Evolutionary conservation across 768 basidiomycete species (phyloP).

Genomic region (Krasilnikovozyma curviuscula): DNA sequence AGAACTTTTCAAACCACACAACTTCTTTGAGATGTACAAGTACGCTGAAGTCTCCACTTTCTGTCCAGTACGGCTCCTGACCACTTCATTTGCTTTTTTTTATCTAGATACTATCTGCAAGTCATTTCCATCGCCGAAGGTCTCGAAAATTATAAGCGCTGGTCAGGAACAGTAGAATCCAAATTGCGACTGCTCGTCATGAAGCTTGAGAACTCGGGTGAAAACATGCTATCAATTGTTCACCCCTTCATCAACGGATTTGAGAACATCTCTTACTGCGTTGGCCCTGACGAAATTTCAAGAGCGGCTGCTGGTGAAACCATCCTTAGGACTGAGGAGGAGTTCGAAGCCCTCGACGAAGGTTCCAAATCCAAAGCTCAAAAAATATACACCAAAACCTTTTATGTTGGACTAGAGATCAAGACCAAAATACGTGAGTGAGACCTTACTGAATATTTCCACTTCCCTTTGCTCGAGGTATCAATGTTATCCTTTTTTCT

Average conservation of each 20-base stretch:
- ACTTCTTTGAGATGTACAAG: constrained; percentile 91
- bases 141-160: constrained; percentile 19
- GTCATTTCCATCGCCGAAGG: constrained; percentile 11
- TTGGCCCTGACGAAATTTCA: constrained; percentile 69
- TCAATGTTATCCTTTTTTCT: not conserved
- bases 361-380: too few relatives aligned
- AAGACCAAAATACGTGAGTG: constrained; percentile 71
- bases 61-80: not conserved
- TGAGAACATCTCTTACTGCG: constrained; percentile 65
- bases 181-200: constrained; percentile 87
- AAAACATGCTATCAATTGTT: constrained; percentile 58
- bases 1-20: constrained; percentile 83
- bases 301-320: constrained; percentile 75
- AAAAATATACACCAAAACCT: constrained; percentile 84
- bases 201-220: constrained; percentile 81
- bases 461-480: too few relatives aligned
- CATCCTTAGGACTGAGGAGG: constrained; percentile 56
- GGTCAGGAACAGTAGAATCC: constrained; percentile 97
- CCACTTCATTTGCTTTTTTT: not conserved
- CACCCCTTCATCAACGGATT: constrained; percentile 94
- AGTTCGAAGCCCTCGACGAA: constrained; percentile 42
- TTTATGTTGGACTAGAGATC: constrained; percentile 86
- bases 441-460: constrained; percentile 6
- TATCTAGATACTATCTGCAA: constrained; percentile 13
- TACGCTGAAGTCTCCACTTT: constrained; percentile 29